phyloP scores from a whole-genome alignment of 345 rosid species.

The Euphorbia pulcherrima region DNA sequence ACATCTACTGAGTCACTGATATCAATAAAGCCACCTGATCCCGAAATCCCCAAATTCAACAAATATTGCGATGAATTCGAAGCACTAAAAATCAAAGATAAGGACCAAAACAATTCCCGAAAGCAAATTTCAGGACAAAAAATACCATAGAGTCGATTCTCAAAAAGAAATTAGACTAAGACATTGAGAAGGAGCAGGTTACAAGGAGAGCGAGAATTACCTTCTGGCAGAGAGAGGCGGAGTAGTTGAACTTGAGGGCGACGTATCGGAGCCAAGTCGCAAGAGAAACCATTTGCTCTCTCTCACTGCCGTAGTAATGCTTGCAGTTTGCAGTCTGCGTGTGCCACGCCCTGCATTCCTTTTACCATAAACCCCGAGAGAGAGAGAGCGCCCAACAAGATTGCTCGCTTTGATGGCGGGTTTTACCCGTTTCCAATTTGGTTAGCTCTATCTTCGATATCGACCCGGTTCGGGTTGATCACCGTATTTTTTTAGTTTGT shows the following conservation, averaged over 20 bases:
- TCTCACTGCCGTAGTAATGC: not conserved
- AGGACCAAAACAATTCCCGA: not conserved
- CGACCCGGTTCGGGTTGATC: not conserved
- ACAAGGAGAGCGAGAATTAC: conserved; percentile 30
- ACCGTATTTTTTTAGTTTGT: no score
- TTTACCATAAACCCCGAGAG: conserved; percentile 9
- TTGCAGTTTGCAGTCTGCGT: not conserved
- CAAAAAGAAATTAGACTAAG: not conserved
- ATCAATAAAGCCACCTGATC: not conserved
- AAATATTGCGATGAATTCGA: not conserved
- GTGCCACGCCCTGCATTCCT: not conserved
- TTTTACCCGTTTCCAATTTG: not conserved
- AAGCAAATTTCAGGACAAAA: not conserved
- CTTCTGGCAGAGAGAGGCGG: conserved; percentile 57
- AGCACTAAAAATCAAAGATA: not conserved
- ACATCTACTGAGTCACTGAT: not conserved
- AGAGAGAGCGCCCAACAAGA: no score
- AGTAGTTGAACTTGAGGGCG: conserved; percentile 63
- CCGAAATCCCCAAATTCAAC: not conserved
- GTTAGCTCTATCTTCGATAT: not conserved
- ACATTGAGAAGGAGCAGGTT: not conserved
- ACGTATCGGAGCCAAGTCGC: conserved; percentile 76
- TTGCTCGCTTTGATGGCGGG: no score
- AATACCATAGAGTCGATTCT: not conserved
- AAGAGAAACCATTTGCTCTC: conserved; percentile 53